Percentiles rank a stretch among this genome's conserved stretches.
phyloP scores from a whole-genome alignment of 805 yeast genomes.

The Metschnikowia anglica region DNA sequence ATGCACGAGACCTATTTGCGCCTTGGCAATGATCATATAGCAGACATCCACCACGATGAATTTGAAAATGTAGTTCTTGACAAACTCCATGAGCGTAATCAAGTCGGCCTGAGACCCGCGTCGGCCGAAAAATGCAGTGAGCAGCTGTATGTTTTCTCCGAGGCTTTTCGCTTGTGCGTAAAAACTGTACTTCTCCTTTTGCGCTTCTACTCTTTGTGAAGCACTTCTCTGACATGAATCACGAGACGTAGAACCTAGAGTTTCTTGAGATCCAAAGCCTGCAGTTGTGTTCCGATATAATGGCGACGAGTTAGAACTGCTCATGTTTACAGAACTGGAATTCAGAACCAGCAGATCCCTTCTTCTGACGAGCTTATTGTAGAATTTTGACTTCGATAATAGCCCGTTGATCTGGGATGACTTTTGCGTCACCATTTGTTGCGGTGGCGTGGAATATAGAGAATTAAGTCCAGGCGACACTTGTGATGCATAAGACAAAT shows the following conservation, averaged over 20 bases:
- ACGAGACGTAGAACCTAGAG: slow-evolving; percentile 18
- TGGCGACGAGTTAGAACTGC: slow-evolving; percentile 26
- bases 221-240: slow-evolving; percentile 10
- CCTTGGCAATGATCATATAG: slow-evolving; percentile 31
- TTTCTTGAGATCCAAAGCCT: slow-evolving; percentile 14
- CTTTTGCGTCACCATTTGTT: slow-evolving; percentile 2
- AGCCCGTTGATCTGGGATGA: slow-evolving; percentile 21
- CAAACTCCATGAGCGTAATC: slow-evolving; percentile 34
- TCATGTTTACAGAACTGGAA: slow-evolving; percentile 15
- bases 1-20: slow-evolving; percentile 4
- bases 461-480: slow-evolving; percentile 2
- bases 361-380: slow-evolving; percentile 36
- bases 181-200: slow-evolving; percentile 34
- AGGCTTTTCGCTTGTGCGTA: slow-evolving; percentile 30
- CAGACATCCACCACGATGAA: slow-evolving; percentile 38
- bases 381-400: slow-evolving; percentile 36
- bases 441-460: not conserved
- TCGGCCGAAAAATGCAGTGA: slow-evolving; percentile 12
- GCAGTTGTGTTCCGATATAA: slow-evolving; percentile 24
- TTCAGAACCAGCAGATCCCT: slow-evolving; percentile 32
- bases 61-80: slow-evolving; percentile 34
- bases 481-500: slow-evolving; percentile 1
- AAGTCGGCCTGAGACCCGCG: slow-evolving; percentile 21
- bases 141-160: slow-evolving; percentile 15
- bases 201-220: slow-evolving; percentile 31